Base-by-base conservation (phyloP, 108 stramenopile genomes). In the Skeletonema grethae region DNA sequence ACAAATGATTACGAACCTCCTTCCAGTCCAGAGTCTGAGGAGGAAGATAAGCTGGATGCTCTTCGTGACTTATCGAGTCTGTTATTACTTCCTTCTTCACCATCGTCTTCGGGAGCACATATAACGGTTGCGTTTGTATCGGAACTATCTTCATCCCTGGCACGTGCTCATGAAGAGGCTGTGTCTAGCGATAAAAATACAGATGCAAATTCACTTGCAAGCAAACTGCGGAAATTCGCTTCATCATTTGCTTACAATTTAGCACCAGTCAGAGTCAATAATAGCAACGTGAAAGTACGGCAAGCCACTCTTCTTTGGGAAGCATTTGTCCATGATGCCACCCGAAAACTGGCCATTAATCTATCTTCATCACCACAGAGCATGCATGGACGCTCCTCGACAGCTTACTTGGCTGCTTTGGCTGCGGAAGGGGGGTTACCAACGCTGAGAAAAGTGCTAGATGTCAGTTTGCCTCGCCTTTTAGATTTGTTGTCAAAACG, bases 391-490 rank as follows among this genome's bases (percentile, higher is more conserved):
- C 79, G 86, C 24, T 84, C 78, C 9, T 82, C 85, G 12, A 89
- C 90, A 67, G 93, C 88, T 31, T 95, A 92, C 73, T 67, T 90
- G 57, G 90, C 93, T 30, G 85, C 87, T 31, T 61, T 95, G 65
- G 80, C 83, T 25, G 78, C 89, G 11, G 82, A 84, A 56, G 90
- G 90, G 15, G 91, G 87, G 28, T 24, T 84, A 20, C 67, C 77
- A 57, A 92, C 93, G 48, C 61, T 94, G 30, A 77, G 82, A 18
- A 61, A 72, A 29, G 86, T 86, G 18, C 45, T 90, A 35, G 73
- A 86, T 57, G 77, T 67, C 16, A 74, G 88, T 35, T 67, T 79
- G 15, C 82, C 87, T 41, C 75, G 83, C 25, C 70, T 82, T 24
- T 61, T 82, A 20, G 61, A 67, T n/a, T 55, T 69, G 7, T 60